These are phyloP conservation scores for Thinopyrum elongatum DNA, from an alignment of 176 grass and related monocot genomes.

Conservation along the genomic window DNA sequence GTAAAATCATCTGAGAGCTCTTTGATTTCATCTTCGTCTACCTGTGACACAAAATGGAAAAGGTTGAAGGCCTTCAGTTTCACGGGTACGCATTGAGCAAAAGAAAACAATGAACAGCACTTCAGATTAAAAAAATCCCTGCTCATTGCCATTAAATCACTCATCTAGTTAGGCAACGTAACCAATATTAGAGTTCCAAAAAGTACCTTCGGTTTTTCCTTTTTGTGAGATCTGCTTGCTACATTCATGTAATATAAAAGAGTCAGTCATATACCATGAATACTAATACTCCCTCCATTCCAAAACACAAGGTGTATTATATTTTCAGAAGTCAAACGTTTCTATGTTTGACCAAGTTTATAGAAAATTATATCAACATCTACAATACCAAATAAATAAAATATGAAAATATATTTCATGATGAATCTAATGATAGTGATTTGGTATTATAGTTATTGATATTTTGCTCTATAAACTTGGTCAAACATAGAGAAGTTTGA, in stretches of 20 bases:
- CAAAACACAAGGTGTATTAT: too few species aligned
- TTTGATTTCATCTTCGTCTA: conserved; percentile 56
- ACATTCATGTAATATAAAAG: conserved; percentile 20
- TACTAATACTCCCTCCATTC: background rate
- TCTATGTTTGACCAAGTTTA: too few species aligned
- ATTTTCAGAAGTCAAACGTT: too few species aligned
- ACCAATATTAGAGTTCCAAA: conserved; percentile 9
- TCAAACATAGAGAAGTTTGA: too few species aligned
- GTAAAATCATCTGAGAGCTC: conserved; percentile 38
- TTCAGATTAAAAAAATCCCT: background rate
- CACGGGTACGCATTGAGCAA: background rate
- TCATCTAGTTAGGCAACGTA: background rate
- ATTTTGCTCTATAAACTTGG: too few species aligned
- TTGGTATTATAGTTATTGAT: too few species aligned
- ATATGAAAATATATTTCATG: too few species aligned
- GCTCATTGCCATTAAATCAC: background rate
- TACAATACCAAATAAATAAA: too few species aligned
- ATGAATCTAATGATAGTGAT: too few species aligned
- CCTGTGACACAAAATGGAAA: conserved; percentile 27
- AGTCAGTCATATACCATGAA: conserved; percentile 21
- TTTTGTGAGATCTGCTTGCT: conserved; percentile 33
- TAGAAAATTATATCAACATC: too few species aligned
- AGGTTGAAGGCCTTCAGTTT: background rate
- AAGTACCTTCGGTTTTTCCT: conserved; percentile 43
- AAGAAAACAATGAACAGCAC: conserved; percentile 9